A percentile compares a stretch with the other conserved stretches of the same genome.
These are phyloP conservation scores for Kandelia obovata DNA, from an alignment of 345 rosid species.

Conservation along the genomic window DNA sequence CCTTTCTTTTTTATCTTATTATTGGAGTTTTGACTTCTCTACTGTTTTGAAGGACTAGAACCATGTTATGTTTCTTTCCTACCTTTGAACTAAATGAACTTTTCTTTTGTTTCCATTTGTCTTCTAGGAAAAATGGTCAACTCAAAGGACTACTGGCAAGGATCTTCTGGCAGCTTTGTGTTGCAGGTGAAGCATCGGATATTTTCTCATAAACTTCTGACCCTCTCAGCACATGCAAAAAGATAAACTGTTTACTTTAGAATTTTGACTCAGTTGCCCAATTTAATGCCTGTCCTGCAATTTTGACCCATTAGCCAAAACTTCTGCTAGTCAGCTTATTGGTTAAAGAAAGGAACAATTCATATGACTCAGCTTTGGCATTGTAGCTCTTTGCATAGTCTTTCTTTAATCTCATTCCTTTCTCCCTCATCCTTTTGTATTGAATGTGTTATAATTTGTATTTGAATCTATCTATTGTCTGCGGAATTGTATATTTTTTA, in stretches of 20 bases:
- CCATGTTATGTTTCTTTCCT: not conserved
- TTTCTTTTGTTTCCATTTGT: not conserved
- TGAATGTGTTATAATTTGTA: not conserved
- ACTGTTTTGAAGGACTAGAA: not conserved
- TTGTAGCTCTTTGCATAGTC: not conserved
- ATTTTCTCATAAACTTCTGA: not conserved
- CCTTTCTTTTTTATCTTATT: no score
- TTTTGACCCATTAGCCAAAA: no score
- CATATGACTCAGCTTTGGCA: not conserved
- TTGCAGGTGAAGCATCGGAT: conserved; percentile 47
- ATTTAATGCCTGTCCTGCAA: no score
- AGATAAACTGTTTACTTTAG: no score
- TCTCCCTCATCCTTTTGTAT: not conserved
- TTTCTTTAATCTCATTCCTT: not conserved
- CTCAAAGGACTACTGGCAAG: conserved; percentile 28
- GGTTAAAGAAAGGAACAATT: not conserved
- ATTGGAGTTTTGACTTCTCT: no score
- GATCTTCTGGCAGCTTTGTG: conserved; percentile 40
- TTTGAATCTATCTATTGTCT: not conserved
- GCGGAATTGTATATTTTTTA: not conserved
- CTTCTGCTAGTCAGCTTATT: not conserved
- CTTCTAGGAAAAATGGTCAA: conserved; percentile 29
- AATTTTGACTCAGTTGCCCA: no score
- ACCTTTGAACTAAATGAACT: not conserved
- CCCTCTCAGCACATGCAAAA: no score